phyloP scores from a whole-genome alignment of 2,329 filamentous ascomycete species.

The Fusarium udum region DNA sequence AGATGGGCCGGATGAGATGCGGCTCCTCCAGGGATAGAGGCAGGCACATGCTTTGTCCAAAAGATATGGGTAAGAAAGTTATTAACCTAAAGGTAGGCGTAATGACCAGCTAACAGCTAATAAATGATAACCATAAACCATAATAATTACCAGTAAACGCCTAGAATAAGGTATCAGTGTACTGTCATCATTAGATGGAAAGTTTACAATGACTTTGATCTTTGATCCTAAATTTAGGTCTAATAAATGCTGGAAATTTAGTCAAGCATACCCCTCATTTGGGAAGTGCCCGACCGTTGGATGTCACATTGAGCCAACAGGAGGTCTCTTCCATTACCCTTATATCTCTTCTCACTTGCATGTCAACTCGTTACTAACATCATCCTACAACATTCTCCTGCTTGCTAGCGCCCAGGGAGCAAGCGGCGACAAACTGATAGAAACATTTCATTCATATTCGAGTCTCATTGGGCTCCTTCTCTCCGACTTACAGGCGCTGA shows the following conservation, averaged over 20 bases:
- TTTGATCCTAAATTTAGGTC: constrained; percentile 18
- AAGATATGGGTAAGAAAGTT: neutral
- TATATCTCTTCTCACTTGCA: constrained; percentile 11
- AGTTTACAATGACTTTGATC: neutral
- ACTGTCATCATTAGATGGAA: neutral
- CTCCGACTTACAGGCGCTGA: constrained; percentile 44
- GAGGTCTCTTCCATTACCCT: neutral
- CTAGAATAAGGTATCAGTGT: neutral
- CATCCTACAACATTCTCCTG: constrained; percentile 5
- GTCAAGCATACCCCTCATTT: constrained; percentile 33
- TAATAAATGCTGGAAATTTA: constrained; percentile 8
- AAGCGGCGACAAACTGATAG: constrained; percentile 15
- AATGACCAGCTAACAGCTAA: neutral
- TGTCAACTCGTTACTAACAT: constrained; percentile 8
- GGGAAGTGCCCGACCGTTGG: constrained; percentile 13
- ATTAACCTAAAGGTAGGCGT: neutral
- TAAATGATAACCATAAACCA: neutral
- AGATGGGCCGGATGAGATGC: constrained; percentile 21
- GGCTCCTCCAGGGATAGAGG: constrained; percentile 20
- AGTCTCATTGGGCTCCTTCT: constrained; percentile 28
- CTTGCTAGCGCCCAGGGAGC: constrained; percentile 26
- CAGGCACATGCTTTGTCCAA: neutral
- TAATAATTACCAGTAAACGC: neutral
- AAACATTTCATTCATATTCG: constrained; percentile 4
- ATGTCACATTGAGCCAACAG: constrained; percentile 24